Evolutionary conservation across 345 rosid species (phyloP).

Genomic region (Cardamine occulta): DNA sequence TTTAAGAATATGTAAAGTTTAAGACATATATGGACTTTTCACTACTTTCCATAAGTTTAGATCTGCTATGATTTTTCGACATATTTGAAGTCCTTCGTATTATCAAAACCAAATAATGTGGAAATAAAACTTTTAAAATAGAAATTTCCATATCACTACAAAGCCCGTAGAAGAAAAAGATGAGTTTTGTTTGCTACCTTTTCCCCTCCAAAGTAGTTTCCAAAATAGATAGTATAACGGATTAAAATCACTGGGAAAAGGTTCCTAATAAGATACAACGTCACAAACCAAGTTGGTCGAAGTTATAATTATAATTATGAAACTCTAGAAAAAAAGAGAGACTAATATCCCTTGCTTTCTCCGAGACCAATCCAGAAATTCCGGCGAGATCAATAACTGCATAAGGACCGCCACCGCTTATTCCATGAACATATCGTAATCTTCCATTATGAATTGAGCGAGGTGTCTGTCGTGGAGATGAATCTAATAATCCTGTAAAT

Average conservation of each 20-base stretch:
- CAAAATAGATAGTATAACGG: neutral
- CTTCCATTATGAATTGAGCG: too few species aligned
- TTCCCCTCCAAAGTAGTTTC: neutral
- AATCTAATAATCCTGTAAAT: too few species aligned
- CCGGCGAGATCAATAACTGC: too few species aligned
- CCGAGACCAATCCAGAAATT: too few species aligned
- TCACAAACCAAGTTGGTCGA: neutral
- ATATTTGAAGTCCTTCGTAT: neutral
- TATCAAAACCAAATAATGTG: neutral
- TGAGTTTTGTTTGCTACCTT: too few species aligned
- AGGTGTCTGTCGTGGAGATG: constrained; percentile 36
- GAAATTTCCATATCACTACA: neutral
- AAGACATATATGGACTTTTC: too few species aligned
- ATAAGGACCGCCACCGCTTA: too few species aligned
- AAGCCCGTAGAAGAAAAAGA: neutral
- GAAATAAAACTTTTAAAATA: neutral
- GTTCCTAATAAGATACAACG: neutral
- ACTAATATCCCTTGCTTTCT: neutral
- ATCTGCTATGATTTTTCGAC: neutral
- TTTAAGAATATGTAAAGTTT: too few species aligned
- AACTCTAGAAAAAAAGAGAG: neutral
- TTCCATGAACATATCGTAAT: too few species aligned
- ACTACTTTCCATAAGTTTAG: too few species aligned
- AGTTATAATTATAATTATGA: neutral
- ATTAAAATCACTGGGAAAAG: neutral